phyloP scores from a whole-genome alignment of 768 basidiomycete species.

The Crepidotus variabilis region DNA sequence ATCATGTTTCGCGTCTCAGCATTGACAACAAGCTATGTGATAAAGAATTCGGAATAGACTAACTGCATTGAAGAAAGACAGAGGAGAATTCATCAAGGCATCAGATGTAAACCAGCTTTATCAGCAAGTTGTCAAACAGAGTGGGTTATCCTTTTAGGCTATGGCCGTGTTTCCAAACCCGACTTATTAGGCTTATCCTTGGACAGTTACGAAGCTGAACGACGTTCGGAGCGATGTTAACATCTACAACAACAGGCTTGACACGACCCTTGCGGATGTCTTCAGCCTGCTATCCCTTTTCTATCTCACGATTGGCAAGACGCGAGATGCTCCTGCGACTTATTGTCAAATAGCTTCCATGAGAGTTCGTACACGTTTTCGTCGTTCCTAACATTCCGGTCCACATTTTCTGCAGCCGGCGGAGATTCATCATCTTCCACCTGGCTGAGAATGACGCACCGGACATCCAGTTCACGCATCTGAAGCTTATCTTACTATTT shows the following conservation, averaged over 20 bases:
- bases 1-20: constrained; percentile 10
- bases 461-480: neutral
- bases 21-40: constrained; percentile 15
- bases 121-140: constrained; percentile 90
- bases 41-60: constrained; percentile 89
- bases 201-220: constrained; percentile 83
- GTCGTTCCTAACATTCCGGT: constrained; percentile 3
- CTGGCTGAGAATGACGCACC: neutral
- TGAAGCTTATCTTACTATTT: constrained; percentile 9
- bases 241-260: constrained; percentile 82
- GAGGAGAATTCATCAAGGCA: constrained; percentile 88
- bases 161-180: constrained; percentile 4
- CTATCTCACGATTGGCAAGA: constrained; percentile 97
- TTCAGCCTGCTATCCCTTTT: constrained; percentile 94
- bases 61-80: constrained; percentile 90
- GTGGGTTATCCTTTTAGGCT: constrained; percentile 36
- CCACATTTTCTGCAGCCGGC: neutral
- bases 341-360: constrained; percentile 97
- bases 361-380: constrained; percentile 61
- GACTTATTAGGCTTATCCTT: neutral
- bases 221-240: constrained; percentile 80
- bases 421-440: constrained; percentile 2
- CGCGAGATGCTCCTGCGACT: constrained; percentile 88
- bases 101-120: constrained; percentile 93
- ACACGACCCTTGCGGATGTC: constrained; percentile 94